Evolutionary conservation across 805 yeast genomes (phyloP).

Genomic region (Kodamaea restingae): DNA sequence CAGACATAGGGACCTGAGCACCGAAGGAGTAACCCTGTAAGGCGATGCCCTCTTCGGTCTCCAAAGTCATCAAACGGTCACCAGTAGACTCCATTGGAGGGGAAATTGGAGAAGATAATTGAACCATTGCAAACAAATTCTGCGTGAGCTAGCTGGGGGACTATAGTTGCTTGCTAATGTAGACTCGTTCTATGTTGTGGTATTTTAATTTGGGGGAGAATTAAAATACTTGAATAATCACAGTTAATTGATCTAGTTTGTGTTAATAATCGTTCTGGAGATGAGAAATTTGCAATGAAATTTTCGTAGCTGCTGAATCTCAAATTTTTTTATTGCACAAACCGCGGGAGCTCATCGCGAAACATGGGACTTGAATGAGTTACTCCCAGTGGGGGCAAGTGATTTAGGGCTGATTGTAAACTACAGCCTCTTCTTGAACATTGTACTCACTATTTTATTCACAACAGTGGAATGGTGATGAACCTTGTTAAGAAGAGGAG

Average conservation of each 20-base stretch:
- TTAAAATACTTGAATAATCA: constrained; percentile 7
- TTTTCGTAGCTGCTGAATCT: not conserved
- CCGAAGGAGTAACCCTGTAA: constrained; percentile 97
- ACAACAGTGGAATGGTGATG: constrained; percentile 23
- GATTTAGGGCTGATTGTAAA: no score
- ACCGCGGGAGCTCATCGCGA: not conserved
- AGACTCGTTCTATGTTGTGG: constrained; percentile 6
- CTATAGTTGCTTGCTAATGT: not conserved
- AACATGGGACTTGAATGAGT: no score
- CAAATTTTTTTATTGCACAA: not conserved
- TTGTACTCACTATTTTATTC: constrained; percentile 9
- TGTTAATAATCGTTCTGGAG: constrained; percentile 3
- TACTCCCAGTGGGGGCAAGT: no score
- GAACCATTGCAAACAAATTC: constrained; percentile 11
- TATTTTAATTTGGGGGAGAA: constrained; percentile 9
- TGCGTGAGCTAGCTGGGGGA: constrained; percentile 3
- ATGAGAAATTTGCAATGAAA: not conserved
- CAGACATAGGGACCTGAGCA: constrained; percentile 83
- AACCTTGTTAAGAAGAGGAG: constrained; percentile 39
- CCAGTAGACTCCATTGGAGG: constrained; percentile 85
- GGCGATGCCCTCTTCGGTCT: constrained; percentile 79
- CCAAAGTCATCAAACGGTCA: constrained; percentile 81
- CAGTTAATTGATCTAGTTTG: constrained; percentile 2
- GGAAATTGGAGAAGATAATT: constrained; percentile 75
- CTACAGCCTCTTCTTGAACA: constrained; percentile 9